These are phyloP conservation scores for Pleomassaria siparia DNA, from an alignment of 2,329 filamentous ascomycete genomes.

Conservation along the genomic window DNA sequence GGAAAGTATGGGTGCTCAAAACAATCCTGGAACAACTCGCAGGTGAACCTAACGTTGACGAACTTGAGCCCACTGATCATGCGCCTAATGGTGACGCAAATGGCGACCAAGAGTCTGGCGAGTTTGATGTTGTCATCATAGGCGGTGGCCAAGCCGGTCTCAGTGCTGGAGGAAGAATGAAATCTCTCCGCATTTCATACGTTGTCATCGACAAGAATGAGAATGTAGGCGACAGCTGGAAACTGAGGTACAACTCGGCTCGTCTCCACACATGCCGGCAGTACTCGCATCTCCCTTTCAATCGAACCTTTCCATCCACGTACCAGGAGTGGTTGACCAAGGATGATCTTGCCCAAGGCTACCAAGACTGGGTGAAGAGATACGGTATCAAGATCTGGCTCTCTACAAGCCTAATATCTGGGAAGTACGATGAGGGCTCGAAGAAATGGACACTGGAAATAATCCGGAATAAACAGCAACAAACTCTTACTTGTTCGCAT, in stretches of 20 bases:
- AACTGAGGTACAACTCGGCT: constrained; percentile 42
- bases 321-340: constrained; percentile 20
- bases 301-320: constrained; percentile 13
- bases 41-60: background rate
- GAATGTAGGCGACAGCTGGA: constrained; percentile 45
- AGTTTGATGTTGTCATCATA: constrained; percentile 17
- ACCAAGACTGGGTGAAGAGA: background rate
- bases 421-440: background rate
- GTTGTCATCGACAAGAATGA: constrained; percentile 43
- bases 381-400: constrained; percentile 1
- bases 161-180: constrained; percentile 38
- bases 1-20: constrained; percentile 1
- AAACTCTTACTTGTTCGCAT: background rate
- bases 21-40: constrained; percentile 2
- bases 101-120: constrained; percentile 2
- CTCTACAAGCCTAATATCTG: background rate
- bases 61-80: background rate
- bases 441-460: background rate
- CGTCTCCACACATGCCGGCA: constrained; percentile 32
- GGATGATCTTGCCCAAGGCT: constrained; percentile 16
- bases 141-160: constrained; percentile 46
- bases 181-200: constrained; percentile 40
- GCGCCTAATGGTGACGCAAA: background rate
- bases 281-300: constrained; percentile 30
- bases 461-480: background rate